Conservation (phyloP, 1,284 basidiomycete species). For the Xerocomus amazonicus region DNA sequence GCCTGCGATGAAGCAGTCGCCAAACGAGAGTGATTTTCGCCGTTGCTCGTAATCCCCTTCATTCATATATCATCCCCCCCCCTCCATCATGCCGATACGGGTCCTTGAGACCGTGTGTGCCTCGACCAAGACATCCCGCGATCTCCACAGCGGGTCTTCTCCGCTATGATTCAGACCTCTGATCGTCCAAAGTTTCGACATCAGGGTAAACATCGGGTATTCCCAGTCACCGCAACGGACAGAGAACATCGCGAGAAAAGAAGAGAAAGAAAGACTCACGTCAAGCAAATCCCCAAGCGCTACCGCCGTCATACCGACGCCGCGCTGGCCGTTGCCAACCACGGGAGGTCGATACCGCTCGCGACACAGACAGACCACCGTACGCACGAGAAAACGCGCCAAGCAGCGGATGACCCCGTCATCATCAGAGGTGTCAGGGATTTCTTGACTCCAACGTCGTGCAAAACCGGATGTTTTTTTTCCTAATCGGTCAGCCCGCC, state of each 20-base stretch:
- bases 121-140: background rate
- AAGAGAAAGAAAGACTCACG: conserved; percentile 31
- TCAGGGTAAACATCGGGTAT: conserved; percentile 23
- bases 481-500: conserved; percentile 13
- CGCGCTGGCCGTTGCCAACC: conserved; percentile 6
- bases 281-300: conserved; percentile 40
- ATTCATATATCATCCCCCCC: background rate
- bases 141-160: conserved; percentile 10
- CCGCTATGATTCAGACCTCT: conserved; percentile 17
- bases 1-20: conserved; percentile 2
- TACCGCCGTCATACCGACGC: conserved; percentile 24
- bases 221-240: background rate
- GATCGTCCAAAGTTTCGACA: conserved; percentile 8
- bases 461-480: conserved; percentile 4
- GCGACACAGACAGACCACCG: conserved; percentile 24
- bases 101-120: conserved; percentile 7
- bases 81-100: conserved; percentile 13
- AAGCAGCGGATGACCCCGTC: conserved; percentile 12
- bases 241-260: background rate
- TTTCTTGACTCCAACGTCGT: background rate
- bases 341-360: conserved; percentile 15
- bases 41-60: background rate
- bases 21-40: conserved; percentile 5
- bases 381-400: conserved; percentile 20
- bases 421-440: conserved; percentile 1